Evolutionary conservation across 1,139 yeast genomes (phyloP).

Genomic region (Blastobotrys ciferrii): DNA sequence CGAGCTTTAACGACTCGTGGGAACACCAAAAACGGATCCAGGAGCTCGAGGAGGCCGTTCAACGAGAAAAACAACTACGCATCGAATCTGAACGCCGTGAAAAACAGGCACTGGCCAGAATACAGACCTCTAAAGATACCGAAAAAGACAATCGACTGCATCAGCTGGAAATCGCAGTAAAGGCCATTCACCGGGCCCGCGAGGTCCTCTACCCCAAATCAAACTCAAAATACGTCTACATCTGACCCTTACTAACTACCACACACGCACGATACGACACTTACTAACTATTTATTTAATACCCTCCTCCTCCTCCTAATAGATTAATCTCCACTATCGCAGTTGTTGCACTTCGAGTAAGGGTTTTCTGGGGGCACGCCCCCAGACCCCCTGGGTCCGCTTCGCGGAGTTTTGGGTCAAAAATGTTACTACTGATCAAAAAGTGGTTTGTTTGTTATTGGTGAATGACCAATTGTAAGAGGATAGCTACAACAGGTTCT

Average conservation of each 20-base stretch:
- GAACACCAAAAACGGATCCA: constrained; percentile 20
- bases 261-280: constrained; percentile 13
- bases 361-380: too few species aligned
- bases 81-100: constrained; percentile 59
- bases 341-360: too few species aligned
- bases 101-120: constrained; percentile 60
- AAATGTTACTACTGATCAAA: too few species aligned
- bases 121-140: constrained; percentile 51
- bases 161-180: constrained; percentile 33
- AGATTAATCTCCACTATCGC: not conserved
- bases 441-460: too few species aligned
- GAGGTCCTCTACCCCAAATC: not conserved
- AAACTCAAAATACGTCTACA: constrained; percentile 9
- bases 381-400: too few species aligned
- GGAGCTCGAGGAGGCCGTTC: constrained; percentile 24
- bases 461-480: too few species aligned
- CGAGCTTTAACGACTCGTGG: not conserved
- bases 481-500: too few species aligned
- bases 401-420: too few species aligned
- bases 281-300: constrained; percentile 19
- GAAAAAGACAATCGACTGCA: constrained; percentile 41
- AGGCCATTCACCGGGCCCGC: constrained; percentile 34
- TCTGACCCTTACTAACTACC: constrained; percentile 2
- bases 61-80: constrained; percentile 42
- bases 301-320: constrained; percentile 3